Evolutionary conservation across 2,329 filamentous ascomycete genomes (phyloP), one percentile per base, ranked within the genome.

Genomic region (Fusarium bactridioides): DNA sequence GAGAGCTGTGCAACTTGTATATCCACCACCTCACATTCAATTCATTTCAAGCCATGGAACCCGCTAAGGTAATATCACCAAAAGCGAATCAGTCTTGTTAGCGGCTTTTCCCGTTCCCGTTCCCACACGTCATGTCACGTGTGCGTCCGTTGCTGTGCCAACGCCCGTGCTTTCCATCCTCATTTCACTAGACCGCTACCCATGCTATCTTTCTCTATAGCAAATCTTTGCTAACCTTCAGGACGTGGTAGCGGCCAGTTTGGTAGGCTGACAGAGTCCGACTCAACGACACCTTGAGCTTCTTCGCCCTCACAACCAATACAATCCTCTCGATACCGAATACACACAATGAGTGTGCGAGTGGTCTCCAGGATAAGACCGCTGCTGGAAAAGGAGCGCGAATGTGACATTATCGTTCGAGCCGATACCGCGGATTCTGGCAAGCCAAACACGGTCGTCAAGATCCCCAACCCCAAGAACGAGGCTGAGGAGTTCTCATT

Each of bases 381-480:
- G 58, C 88, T 98, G 71, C 90, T 98, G 71, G 92, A 93, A 76
- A 91, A 92, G 72, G 96, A 98, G 85, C 86, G 92, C 65, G 93
- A 96, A 79, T 92, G 92, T 82, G 95, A 98, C 84, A 88, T 93
- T 68, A 97, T 98, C 76, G 92, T 98, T 74, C 86, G 84, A 54
- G 88, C 90, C 13, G 91, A 91, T 53, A 89, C 87, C 69, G 88
- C 86, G 64, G 88, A 91, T 57, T 84, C 88, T 51, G 88, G 88
- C 74, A 88, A 86, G 73, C 86, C 90, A 25, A 89, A 88, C 70
- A 91, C 87, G 31, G 84, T 97, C 35, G 90, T 98, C 78, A 92
- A 93, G 80, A 97, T 98, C 77, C 95, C 95, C 7, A 98, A 94
- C 79, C 95, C 95, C 1, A 97, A 96, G 85, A 98, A 98, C 78